Base-by-base conservation (phyloP, 2,329 filamentous ascomycete genomes). In the Aspergillus piperis region DNA sequence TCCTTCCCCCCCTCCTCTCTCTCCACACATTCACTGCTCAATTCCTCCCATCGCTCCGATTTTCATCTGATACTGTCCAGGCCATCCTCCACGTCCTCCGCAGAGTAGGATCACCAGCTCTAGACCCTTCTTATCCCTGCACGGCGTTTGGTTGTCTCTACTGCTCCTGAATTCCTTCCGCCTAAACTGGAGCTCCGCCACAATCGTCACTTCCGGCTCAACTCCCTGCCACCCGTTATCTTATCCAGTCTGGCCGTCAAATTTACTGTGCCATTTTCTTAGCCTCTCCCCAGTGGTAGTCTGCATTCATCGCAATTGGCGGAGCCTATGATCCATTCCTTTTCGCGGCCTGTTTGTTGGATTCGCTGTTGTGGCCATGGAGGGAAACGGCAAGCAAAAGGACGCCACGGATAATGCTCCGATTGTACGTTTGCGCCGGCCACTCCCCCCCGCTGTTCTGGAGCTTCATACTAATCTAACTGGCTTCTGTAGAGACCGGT, bases 401-500 rank as follows among this genome's bases (percentile, higher is more conserved):
- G 72, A 76, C 55, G 67, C 70, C 62, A 70, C 70, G 41, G 75
- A 77, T 59, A 71, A 72, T 63, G 71, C 71, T 58, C 70, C 75
- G 39, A 74, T 77, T 68, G 74, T 76, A 73, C 63, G 71, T 64
- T 59, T 62, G 61, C 62, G 62, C 50, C 62, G 62, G 55, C 61
- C 58, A 15, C 25, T 42, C 42, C 52, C 52, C 52, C 21, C 57
- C 56, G 50, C 10, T 48, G 47, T 44, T 52, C 47, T 21, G 41
- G 8, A 13, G 30, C 1, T 2, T 11, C 27, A 50, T 17, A 23
- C 62, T 62, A 59, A 64, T 32, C 15, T 2, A 36, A 36, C 8
- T 21, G 23, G 19, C 7, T 39, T 27, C 53, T 63, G 53, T 64
- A 80, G 77, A 78, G 74, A 71, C 79, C 80, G 3, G 80, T 82